Evolutionary conservation across 257 asterid species (phyloP).

Genomic region (Avicennia marina): DNA sequence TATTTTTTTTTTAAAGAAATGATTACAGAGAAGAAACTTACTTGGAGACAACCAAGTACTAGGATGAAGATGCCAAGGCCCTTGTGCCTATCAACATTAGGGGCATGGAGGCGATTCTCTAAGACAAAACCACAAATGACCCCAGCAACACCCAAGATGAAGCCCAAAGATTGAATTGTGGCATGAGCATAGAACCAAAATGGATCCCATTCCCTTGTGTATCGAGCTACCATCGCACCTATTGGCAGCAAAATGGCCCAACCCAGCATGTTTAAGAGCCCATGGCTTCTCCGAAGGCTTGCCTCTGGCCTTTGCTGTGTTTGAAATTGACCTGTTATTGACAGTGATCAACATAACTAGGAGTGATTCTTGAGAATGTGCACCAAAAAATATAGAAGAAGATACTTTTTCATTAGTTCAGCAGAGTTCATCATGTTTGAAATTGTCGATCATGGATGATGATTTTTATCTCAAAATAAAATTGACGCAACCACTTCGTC

Average conservation of each 20-base stretch:
- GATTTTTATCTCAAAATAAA: no score
- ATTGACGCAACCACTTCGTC: no score
- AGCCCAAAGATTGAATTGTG: slow-evolving; percentile 48
- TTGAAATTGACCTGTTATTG: no score
- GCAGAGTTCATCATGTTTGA: no score
- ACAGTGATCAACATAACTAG: no score
- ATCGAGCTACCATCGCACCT: slow-evolving; percentile 74
- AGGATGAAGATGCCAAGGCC: slow-evolving; percentile 61
- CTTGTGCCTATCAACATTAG: slow-evolving; percentile 54
- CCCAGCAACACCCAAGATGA: slow-evolving; percentile 59
- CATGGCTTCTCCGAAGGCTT: slow-evolving; percentile 58
- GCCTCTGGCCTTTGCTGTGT: slow-evolving; percentile 26
- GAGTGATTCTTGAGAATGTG: no score
- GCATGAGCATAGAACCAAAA: slow-evolving; percentile 74
- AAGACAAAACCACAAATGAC: slow-evolving; percentile 57
- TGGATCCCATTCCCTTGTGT: slow-evolving; percentile 70
- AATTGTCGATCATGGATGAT: no score
- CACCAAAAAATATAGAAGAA: no score
- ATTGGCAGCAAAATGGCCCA: slow-evolving; percentile 77
- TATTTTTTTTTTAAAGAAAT: no score
- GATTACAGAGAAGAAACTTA: no score
- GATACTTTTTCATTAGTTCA: no score
- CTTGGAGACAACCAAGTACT: slow-evolving; percentile 77
- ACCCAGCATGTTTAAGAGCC: slow-evolving; percentile 72
- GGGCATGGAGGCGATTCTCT: slow-evolving; percentile 40